These are phyloP conservation scores for Dalechampia spathulata DNA, from an alignment of 441 rosid genomes.

Conservation along the genomic window DNA sequence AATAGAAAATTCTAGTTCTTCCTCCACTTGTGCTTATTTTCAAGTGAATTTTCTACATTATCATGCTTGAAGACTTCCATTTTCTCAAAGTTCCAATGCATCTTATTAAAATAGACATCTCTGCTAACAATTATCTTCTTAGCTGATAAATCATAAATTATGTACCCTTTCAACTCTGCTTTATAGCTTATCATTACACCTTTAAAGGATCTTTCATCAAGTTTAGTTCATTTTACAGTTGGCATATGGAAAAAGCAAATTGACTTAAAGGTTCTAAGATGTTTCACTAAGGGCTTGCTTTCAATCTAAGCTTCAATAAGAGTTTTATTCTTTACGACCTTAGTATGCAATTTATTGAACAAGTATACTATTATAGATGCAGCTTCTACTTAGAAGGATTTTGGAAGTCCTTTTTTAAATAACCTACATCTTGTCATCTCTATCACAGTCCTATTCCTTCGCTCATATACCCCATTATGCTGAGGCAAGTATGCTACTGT, in stretches of 20 bases:
- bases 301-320: neutral
- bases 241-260: neutral
- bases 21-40: too few relatives aligned
- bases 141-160: neutral
- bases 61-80: too few relatives aligned
- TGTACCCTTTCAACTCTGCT: neutral
- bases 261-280: neutral
- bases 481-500: neutral
- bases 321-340: neutral
- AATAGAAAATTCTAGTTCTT: neutral
- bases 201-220: neutral
- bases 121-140: neutral
- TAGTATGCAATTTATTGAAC: neutral
- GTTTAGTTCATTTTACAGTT: neutral
- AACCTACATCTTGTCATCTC: neutral
- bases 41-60: too few relatives aligned
- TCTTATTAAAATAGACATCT: neutral
- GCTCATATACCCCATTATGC: neutral
- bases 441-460: neutral
- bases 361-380: neutral
- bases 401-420: neutral
- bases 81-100: neutral
- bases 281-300: neutral
- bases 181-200: neutral
- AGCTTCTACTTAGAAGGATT: neutral